Base-by-base conservation (phyloP, 371 early-diverging fungal genomes). In the Lichtheimia hyalospora region DNA sequence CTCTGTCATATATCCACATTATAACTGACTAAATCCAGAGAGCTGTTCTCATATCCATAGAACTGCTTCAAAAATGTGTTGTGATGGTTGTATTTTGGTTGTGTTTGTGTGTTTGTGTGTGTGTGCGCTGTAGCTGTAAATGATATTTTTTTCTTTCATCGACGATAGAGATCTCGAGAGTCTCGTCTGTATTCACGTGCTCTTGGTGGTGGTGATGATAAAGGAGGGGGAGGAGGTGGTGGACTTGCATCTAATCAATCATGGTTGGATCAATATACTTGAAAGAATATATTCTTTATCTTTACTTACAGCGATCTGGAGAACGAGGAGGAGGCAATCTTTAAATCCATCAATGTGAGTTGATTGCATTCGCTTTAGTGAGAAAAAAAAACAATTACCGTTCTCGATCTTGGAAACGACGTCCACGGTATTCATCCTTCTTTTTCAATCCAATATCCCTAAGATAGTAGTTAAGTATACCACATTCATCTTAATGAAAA, bases 361-460 rank as follows among this genome's bases (percentile, higher is more conserved):
- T 34, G 34, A 34, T 8, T 34, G 10, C 0, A 27, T 27, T 0
- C 27, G 7, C 4, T 27, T 8, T 8, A 34, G 0, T 10, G 34
- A 34, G 2, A 34, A 34, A 34, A 2, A 34, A 34, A 34, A 8
- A 25, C 5, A 48, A 7, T 48, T 65, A 60, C 65, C 65, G 62
- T 5, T 67, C 70, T 44, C 70, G 67, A 16, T 57, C 60, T 28
- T 46, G 64, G 55, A 61, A 59, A 51, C 13, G 66, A 60, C 21
- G 60, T 49, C 23, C 69, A 62, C 50, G 70, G 49, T 71, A 67
- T 58, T 74, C 69, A 46, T 85, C 90, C 63, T 90, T 90, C 74
- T 86, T 85, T 59, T 76, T 74, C 63, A 81, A 73, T 34, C 90
- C 90, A 78, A 89, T 80, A 62, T 90, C 90, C 76, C 75, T 74